Percentiles rank a stretch among this genome's conserved stretches.
Conservation (phyloP, 805 yeast species). For the Lipomyces mesembrius region DNA sequence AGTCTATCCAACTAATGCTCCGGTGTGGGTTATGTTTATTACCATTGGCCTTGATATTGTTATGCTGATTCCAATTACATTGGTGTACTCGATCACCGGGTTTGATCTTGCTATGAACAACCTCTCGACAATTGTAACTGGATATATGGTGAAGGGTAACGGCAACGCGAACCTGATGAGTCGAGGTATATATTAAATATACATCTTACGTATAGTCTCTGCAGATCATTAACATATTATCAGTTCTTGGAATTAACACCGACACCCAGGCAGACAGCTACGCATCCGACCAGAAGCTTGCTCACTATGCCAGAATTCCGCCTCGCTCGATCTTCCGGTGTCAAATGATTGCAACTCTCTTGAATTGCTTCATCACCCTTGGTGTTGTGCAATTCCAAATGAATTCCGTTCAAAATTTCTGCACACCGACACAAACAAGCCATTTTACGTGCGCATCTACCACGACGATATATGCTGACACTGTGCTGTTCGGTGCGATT, state of each 20-base stretch:
- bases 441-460: slow-evolving; percentile 56
- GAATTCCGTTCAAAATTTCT: slow-evolving; percentile 49
- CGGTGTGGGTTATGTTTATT: slow-evolving; percentile 65
- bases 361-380: slow-evolving; percentile 60
- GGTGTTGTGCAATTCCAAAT: slow-evolving; percentile 50
- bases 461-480: slow-evolving; percentile 58
- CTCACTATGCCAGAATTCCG: slow-evolving; percentile 59
- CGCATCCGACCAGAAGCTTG: slow-evolving; percentile 51
- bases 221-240: no score
- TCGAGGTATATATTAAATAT: no score
- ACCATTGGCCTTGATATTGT: slow-evolving; percentile 59
- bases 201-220: no score
- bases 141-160: slow-evolving; percentile 68
- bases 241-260: slow-evolving; percentile 54
- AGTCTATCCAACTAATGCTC: slow-evolving; percentile 51
- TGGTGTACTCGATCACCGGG: slow-evolving; percentile 67
- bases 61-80: slow-evolving; percentile 64
- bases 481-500: slow-evolving; percentile 66
- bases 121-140: slow-evolving; percentile 64
- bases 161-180: slow-evolving; percentile 55
- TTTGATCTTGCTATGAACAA: slow-evolving; percentile 64
- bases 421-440: slow-evolving; percentile 51
- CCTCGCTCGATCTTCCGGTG: slow-evolving; percentile 57
- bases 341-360: slow-evolving; percentile 56
- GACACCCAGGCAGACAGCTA: slow-evolving; percentile 52